Percentiles rank a stretch among this genome's conserved stretches.
Conservation (phyloP, 2,329 filamentous ascomycete genomes). For the Sordariomycetes sp. region DNA sequence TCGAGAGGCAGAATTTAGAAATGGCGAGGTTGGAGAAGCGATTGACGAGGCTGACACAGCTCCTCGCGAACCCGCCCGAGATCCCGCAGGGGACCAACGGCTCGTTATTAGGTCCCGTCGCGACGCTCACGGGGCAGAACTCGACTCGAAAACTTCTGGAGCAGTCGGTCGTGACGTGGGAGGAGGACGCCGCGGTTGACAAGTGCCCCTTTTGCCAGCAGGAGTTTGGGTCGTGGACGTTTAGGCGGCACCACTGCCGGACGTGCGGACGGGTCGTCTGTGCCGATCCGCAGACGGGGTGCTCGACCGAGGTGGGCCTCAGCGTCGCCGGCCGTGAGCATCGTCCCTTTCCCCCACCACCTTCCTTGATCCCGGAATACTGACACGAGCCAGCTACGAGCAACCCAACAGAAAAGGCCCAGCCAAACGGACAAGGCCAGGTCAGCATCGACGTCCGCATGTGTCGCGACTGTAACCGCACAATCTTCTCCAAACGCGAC, state of each 20-base stretch:
- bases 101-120: constrained; percentile 46
- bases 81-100: constrained; percentile 29
- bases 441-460: constrained; percentile 74
- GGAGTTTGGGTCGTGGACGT: constrained; percentile 86
- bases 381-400: constrained; percentile 11
- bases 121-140: constrained; percentile 52
- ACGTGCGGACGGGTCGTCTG: constrained; percentile 91
- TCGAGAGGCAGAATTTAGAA: constrained; percentile 79
- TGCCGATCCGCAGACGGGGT: constrained; percentile 70
- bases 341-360: background rate
- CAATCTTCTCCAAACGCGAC: constrained; percentile 54
- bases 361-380: background rate
- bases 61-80: constrained; percentile 64
- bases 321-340: constrained; percentile 48
- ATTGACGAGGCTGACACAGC: constrained; percentile 74
- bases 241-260: constrained; percentile 86
- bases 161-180: constrained; percentile 88
- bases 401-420: constrained; percentile 27
- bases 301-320: constrained; percentile 73
- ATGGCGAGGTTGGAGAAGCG: constrained; percentile 84
- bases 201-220: constrained; percentile 93
- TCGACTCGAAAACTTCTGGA: constrained; percentile 71
- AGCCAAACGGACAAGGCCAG: constrained; percentile 21
- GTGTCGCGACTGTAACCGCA: constrained; percentile 72
- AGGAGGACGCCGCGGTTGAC: constrained; percentile 70